A percentile compares a stretch with the other conserved stretches of the same genome.
These are phyloP conservation scores for Metschnikowia orientalis DNA, from an alignment of 805 yeast species.

Conservation along the genomic window DNA sequence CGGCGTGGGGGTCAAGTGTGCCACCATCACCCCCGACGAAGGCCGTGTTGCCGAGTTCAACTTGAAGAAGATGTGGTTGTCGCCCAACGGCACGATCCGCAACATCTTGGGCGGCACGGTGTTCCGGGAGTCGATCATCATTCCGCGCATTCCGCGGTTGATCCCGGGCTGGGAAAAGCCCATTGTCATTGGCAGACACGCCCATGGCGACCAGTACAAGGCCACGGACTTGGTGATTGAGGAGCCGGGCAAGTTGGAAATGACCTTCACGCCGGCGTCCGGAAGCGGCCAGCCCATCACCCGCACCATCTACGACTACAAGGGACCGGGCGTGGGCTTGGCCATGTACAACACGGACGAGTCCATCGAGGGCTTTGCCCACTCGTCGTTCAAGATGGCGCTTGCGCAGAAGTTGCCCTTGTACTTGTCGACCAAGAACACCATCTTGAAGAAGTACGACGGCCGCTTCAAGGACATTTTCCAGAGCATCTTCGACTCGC, in stretches of 20 bases:
- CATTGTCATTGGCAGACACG: slow-evolving; percentile 95
- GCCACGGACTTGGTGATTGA: slow-evolving; percentile 84
- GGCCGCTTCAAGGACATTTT: slow-evolving; percentile 94
- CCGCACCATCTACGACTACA: slow-evolving; percentile 63
- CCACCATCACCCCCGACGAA: slow-evolving; percentile 98
- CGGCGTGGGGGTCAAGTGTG: slow-evolving; percentile 95
- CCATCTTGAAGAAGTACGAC: slow-evolving; percentile 89
- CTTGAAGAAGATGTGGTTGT: slow-evolving; percentile 94
- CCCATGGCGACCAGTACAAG: slow-evolving; percentile 94
- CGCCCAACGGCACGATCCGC: slow-evolving; percentile 96
- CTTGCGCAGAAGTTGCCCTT: slow-evolving; percentile 71
- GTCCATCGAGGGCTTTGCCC: slow-evolving; percentile 89
- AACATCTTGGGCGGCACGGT: slow-evolving; percentile 95
- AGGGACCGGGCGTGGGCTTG: slow-evolving; percentile 75
- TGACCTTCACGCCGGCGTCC: slow-evolving; percentile 68
- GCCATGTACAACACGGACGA: slow-evolving; percentile 96
- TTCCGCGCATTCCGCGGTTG: slow-evolving; percentile 80
- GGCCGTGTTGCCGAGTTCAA: slow-evolving; percentile 88
- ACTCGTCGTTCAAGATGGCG: slow-evolving; percentile 85
- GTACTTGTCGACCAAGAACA: slow-evolving; percentile 89
- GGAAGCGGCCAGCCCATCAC: slow-evolving; percentile 54
- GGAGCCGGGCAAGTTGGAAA: slow-evolving; percentile 71
- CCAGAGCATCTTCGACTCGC: slow-evolving; percentile 68
- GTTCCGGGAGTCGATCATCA: slow-evolving; percentile 93
- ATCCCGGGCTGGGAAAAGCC: slow-evolving; percentile 94